Conservation (phyloP, 176 grass and related monocot species). For the Pharus latifolius region DNA sequence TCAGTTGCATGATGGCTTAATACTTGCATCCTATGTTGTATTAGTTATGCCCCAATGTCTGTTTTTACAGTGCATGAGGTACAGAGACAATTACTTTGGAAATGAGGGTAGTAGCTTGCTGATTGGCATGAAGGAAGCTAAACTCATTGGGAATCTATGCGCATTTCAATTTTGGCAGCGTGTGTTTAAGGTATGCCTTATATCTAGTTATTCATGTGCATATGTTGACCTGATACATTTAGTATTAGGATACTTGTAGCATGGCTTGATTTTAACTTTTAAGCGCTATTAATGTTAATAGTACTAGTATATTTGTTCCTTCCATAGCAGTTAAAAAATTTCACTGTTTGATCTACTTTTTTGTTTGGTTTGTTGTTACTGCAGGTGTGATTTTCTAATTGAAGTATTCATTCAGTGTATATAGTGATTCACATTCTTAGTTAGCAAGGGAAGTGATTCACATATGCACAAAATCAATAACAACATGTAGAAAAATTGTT, state of each 20-base stretch:
- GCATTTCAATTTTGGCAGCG: conserved; percentile 92
- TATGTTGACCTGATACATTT: conserved; percentile 1
- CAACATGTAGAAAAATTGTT: no score
- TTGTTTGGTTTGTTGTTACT: no score
- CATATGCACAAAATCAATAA: no score
- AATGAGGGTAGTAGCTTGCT: conserved; percentile 20
- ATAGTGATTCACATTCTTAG: no score
- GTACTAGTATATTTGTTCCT: background rate
- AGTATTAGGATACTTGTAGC: background rate
- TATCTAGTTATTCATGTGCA: background rate
- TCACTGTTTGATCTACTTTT: background rate
- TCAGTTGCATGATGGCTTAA: background rate
- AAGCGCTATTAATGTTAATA: background rate
- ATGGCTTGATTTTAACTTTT: background rate
- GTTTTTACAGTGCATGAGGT: conserved; percentile 47
- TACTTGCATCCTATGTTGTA: background rate
- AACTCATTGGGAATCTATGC: conserved; percentile 69
- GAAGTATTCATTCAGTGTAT: no score
- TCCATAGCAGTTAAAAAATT: background rate
- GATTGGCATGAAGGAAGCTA: conserved; percentile 71
- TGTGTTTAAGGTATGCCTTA: conserved; percentile 68
- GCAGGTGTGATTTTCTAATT: no score
- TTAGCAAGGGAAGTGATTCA: no score
- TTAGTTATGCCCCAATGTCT: conserved; percentile 13
- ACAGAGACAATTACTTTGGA: conserved; percentile 55